Percentiles rank a stretch among this genome's conserved stretches.
These are phyloP conservation scores for Fonsecaea pedrosoi DNA, from an alignment of 2,329 filamentous ascomycete species.

Conservation along the genomic window DNA sequence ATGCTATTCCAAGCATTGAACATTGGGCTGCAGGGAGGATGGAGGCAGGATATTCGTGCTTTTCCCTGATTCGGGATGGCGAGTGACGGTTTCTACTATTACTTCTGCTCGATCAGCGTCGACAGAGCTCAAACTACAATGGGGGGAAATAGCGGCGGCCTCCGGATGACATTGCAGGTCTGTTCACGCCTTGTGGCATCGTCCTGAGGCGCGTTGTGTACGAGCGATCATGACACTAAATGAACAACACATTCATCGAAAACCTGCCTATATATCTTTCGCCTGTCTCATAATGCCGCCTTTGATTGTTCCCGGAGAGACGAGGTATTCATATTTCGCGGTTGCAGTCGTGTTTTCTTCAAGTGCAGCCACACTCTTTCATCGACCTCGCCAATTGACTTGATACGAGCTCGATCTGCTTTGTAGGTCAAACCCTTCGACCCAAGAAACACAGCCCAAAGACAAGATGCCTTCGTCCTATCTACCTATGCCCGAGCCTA, in stretches of 20 bases:
- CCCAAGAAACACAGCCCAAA: not conserved
- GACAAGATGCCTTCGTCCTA: conserved; percentile 17
- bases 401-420: not conserved
- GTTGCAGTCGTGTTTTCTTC: not conserved
- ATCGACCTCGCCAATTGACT: not conserved
- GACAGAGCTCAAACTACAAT: not conserved
- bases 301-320: not conserved
- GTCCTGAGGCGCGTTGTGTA: conserved; percentile 16
- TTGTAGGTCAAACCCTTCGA: not conserved
- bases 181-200: conserved; percentile 26
- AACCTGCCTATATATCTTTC: not conserved
- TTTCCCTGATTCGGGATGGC: not conserved
- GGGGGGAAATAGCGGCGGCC: not conserved
- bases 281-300: not conserved
- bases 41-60: not conserved
- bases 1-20: conserved; percentile 1
- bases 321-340: not conserved
- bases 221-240: conserved; percentile 17
- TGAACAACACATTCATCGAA: conserved; percentile 6
- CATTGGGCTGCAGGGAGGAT: not conserved
- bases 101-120: not conserved
- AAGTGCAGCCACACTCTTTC: not conserved
- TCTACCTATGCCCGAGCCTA: conserved; percentile 32
- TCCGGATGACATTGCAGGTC: not conserved
- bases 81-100: not conserved